These are phyloP conservation scores for Clarireedia monteithiana DNA, from an alignment of 2,329 filamentous ascomycete genomes.

Conservation along the genomic window DNA sequence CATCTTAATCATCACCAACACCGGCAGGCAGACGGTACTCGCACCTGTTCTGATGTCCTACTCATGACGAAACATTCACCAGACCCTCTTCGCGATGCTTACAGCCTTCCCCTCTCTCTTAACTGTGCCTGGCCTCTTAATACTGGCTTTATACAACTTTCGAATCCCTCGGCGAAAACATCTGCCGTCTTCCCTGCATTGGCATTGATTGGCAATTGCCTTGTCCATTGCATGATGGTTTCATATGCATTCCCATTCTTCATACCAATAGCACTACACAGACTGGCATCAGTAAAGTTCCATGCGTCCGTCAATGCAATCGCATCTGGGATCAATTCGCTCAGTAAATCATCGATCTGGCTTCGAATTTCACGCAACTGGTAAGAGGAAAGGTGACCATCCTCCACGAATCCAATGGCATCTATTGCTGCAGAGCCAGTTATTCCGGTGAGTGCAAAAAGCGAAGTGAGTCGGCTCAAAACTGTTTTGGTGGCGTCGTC, in stretches of 20 bases:
- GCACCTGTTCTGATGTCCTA: too few relatives aligned
- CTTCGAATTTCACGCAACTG: neutral
- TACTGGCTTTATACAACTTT: neutral
- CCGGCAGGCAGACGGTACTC: too few relatives aligned
- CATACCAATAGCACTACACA: slow-evolving; percentile 19
- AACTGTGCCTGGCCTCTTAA: neutral
- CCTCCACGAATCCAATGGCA: slow-evolving; percentile 5
- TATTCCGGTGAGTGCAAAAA: slow-evolving; percentile 20
- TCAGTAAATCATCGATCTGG: slow-evolving; percentile 14
- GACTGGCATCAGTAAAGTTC: slow-evolving; percentile 21
- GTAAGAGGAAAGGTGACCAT: neutral
- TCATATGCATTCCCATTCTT: slow-evolving; percentile 20
- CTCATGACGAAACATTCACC: too few relatives aligned
- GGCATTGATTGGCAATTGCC: neutral
- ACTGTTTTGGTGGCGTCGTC: neutral
- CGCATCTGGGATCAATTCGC: slow-evolving; percentile 19
- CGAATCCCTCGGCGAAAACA: neutral
- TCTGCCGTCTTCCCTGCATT: neutral
- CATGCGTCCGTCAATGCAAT: slow-evolving; percentile 23
- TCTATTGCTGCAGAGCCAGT: neutral
- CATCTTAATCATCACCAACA: too few relatives aligned
- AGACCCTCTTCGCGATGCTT: too few relatives aligned
- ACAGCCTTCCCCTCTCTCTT: neutral
- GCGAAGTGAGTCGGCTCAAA: slow-evolving; percentile 10
- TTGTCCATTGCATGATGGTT: slow-evolving; percentile 13